Evolutionary conservation across 2,329 filamentous ascomycete genomes (phyloP), one percentile per base, ranked within the genome.

Genomic region (Colletotrichum sp.): DNA sequence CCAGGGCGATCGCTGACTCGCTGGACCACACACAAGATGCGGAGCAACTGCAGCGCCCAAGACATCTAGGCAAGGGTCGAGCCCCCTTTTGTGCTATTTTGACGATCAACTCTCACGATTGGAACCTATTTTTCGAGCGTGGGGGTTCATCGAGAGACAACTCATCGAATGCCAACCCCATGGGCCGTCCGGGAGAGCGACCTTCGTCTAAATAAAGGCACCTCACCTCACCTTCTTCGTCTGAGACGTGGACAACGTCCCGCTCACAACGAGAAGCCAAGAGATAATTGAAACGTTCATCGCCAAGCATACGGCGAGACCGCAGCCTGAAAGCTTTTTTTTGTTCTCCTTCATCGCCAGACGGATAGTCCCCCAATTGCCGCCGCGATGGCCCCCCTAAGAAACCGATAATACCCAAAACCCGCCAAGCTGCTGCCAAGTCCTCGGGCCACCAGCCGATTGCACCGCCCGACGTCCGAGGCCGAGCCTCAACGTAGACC

Each of bases 351-450:
- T 4, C 48, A 16, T 24, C 21, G 9, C 59, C 16, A 52, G 34
- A 28, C 66, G 52, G 66, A 10, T 48, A 58, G 58, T 55, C 14
- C 38, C 32, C 36, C 61, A 58, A 26, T 21, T 59, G 34, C 34
- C 36, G 68, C 52, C 8, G 59, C 30, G 30, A 14, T 52, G 38
- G n/a, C n/a, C n/a, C n/a, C 55, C 67, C 67, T 16, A 16, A 34
- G 32, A 68, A 24, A 24, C 55, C 58, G 63, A 75, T 72, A 63
- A 63, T 62, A 68, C 48, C 64, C 69, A 62, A 75, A 75, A 73
- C 73, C 55, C 43, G 73, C 73, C 73, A 73, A 75, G 73, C 16
- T 68, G 59, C 48, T 58, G 73, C 73, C 73, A 73, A 75, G 73
- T 12, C 36, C 73, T 63, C 63, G 69, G 73, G 28, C 73, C 69